Evolutionary conservation across 306 rosid species (phyloP).

Genomic region (Macrotyloma uniflorum): DNA sequence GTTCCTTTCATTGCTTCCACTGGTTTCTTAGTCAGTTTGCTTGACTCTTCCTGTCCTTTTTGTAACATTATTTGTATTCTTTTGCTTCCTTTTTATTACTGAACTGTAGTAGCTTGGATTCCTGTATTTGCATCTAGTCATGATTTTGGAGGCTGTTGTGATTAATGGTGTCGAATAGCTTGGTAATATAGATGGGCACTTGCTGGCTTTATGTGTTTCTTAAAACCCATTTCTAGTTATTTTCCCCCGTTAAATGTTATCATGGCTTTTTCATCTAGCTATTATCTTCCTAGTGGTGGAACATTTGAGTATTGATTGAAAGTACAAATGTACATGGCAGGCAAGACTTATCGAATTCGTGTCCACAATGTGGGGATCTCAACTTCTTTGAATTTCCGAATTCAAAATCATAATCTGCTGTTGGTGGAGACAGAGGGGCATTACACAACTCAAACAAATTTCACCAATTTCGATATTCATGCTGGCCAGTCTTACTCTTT

Average conservation of each 20-base stretch:
- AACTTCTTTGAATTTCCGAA: constrained; percentile 84
- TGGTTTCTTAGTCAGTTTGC: not conserved
- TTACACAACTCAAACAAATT: constrained; percentile 72
- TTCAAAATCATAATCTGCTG: constrained; percentile 73
- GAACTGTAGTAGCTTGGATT: not conserved
- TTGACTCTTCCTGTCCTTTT: not conserved
- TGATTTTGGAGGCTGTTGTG: not conserved
- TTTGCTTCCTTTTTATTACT: not conserved
- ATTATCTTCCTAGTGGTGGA: not conserved
- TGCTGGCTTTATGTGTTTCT: not conserved
- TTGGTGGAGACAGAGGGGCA: constrained; percentile 82
- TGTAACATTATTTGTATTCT: constrained; percentile 1
- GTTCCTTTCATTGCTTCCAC: not conserved
- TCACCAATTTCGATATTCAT: constrained; percentile 73
- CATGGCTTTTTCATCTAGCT: not conserved
- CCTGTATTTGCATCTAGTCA: not conserved
- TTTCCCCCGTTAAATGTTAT: not conserved
- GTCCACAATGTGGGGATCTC: constrained; percentile 89
- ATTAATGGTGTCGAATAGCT: not conserved
- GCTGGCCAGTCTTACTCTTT: constrained; percentile 91
- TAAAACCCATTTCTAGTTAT: not conserved
- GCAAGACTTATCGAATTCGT: constrained; percentile 80
- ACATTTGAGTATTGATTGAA: not conserved
- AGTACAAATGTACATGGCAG: constrained; percentile 52
- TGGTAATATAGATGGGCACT: not conserved